Base-by-base conservation (phyloP, 108 stramenopile species). In the Nannochloropsis salina region DNA sequence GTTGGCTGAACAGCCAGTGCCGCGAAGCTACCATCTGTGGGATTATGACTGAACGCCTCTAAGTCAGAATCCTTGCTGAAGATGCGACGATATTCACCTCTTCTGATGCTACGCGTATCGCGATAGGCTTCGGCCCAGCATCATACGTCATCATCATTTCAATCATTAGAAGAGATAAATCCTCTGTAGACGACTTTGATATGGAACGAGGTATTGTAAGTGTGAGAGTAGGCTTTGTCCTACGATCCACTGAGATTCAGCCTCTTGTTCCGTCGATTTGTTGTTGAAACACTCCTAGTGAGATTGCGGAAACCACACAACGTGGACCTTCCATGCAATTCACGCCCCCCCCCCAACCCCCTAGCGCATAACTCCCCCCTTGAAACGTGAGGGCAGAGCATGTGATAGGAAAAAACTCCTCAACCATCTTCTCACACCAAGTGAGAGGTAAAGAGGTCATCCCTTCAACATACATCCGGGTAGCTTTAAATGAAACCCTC, bases 181-280 rank as follows among this genome's bases (percentile, higher is more conserved):
- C 94, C 93, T 94, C 93, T 96, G 95, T 95, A 95, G 95, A 94
- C 94, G 91, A 92, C 91, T 92, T 95, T 93, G 92, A 89, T 95
- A 93, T 90, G 93, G 93, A 94, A 95, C 94, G 91, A 88, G 94
- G 95, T 94, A 94, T 93, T 95, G 95, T 94, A 95, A 94, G 95
- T 93, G 93, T 93, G 94, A 94, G 94, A 94, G 95, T 94, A 94
- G 95, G 93, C 95, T 92, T 94, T 95, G 94, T 94, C 93, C 94
- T 95, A 95, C 95, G 95, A 96, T 95, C 94, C 94, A 93, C 94
- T 96, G 96, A 96, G 95, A 94, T 95, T 96, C 91, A 92, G 94
- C 96, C 96, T 92, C 87, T 93, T 86, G 88, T 94, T 96, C 93
- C 93, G 92, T 86, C 91, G 94, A 94, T 94, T 95, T 94, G 93